Conservation (phyloP, 768 basidiomycete genomes). For the Hirschioporus abietinus region DNA sequence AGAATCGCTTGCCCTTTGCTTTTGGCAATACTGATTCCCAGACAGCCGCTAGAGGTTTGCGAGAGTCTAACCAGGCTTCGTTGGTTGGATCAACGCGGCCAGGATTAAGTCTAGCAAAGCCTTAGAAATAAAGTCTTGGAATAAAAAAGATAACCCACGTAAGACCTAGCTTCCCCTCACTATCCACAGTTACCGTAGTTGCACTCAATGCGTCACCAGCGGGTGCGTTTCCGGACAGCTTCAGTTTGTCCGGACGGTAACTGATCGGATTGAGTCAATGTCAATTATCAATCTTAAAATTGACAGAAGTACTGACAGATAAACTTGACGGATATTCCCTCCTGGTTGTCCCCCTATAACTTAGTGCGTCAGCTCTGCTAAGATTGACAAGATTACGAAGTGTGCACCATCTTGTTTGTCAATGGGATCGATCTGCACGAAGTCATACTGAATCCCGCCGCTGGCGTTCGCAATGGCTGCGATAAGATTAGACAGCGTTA, state of each 20-base stretch:
- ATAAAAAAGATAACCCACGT: conserved; percentile 29
- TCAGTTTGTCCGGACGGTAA: conserved; percentile 36
- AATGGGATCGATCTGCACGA: conserved; percentile 45
- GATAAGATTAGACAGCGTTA: conserved; percentile 45
- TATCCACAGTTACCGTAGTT: conserved; percentile 30
- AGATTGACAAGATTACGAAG: neutral
- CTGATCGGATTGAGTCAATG: neutral
- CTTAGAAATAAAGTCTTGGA: neutral
- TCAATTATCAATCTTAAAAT: conserved; percentile 5
- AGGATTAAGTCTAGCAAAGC: conserved; percentile 46
- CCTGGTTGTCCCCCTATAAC: conserved; percentile 40
- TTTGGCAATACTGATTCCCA: conserved; percentile 36
- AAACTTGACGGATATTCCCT: conserved; percentile 58
- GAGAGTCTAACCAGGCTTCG: conserved; percentile 46
- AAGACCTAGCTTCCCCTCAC: conserved; percentile 30
- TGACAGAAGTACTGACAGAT: conserved; percentile 32
- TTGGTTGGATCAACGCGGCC: conserved; percentile 57
- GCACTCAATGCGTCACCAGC: conserved; percentile 44
- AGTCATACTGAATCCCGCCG: conserved; percentile 38
- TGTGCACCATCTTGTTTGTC: conserved; percentile 44
- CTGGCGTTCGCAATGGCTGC: conserved; percentile 38
- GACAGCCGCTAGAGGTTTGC: conserved; percentile 56
- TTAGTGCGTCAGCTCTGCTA: neutral
- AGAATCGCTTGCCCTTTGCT: conserved; percentile 37
- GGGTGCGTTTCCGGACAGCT: conserved; percentile 38